phyloP scores from a whole-genome alignment of 78 protist genomes.

The Creolimax fragrantissima region DNA sequence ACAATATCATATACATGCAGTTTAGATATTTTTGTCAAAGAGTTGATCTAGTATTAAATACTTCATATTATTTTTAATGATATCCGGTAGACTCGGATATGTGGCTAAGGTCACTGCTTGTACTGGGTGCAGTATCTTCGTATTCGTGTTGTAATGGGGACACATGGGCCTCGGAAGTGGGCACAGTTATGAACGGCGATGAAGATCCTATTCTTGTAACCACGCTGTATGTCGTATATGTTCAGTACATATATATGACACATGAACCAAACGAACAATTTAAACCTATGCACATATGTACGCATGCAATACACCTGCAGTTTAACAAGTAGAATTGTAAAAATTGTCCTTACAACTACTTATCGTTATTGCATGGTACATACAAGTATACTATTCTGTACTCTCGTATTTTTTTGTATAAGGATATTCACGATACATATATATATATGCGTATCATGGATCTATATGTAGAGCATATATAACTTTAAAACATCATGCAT shows the following conservation, averaged over 20 bases:
- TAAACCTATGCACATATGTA: not conserved
- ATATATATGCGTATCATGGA: not conserved
- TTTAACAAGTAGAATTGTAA: too few species aligned
- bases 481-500: too few species aligned
- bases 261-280: too few species aligned
- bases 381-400: too few species aligned
- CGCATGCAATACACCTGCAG: too few species aligned
- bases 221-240: not conserved
- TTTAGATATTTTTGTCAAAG: too few species aligned
- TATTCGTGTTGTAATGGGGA: not conserved
- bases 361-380: too few species aligned
- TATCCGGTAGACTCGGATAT: too few species aligned
- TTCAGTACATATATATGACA: not conserved
- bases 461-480: not conserved
- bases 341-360: too few species aligned
- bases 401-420: not conserved
- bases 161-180: conserved; percentile 22
- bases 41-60: too few species aligned
- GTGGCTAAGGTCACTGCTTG: not conserved
- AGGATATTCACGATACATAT: not conserved
- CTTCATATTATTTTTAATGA: too few species aligned
- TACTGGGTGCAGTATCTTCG: not conserved
- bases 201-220: not conserved
- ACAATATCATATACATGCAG: too few species aligned
- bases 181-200: not conserved